Evolutionary conservation across 192 early-diverging fungal genomes (phyloP), one percentile per base, ranked within the genome.

Genomic region (Rhizophagus clarus): DNA sequence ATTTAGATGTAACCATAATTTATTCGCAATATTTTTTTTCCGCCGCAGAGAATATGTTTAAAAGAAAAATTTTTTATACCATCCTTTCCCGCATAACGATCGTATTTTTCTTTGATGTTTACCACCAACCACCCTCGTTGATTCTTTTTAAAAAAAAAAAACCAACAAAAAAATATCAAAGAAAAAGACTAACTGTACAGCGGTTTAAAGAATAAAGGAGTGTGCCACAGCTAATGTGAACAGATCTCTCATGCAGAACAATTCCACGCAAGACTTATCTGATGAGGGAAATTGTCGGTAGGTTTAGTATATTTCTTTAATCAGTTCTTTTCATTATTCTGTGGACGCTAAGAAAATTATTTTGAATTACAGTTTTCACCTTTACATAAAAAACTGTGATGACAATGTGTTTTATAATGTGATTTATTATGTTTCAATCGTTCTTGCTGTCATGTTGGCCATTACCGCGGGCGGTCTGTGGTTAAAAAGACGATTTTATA

Each of bases 61-160:
- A 56, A 20, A 4, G 4, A 56, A 22, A 22, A 40, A 8, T 40
- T 56, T 51, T 49, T 20, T 22, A 22, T n/a, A 40, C 37, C 5
- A 1, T 56, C 17, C 51, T 56, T 45, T 45, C 2, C 42, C 11
- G 11, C 42, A 45, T 45, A 45, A 56, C 51, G 51, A 56, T 56
- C n/a, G 0, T 56, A 56, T 56, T 56, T 67, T 67, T 67, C 31
- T 31, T 67, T 67, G 26, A 67, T 67, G 64, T 67, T 67, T 67
- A 67, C 64, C 64, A 67, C 64, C 64, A 67, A 67, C 61, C 28
- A 67, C 28, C 26, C 31, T 67, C 64, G 64, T 67, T 67, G 15
- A 67, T 11, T 17, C 3, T 29, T 32, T 67, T 4, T n/a, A 24
- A 62, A 66, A 31, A 66, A 66, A 66, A 31, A 66, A 66, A n/a